These are phyloP conservation scores for Ephemerocybe angulata DNA, from an alignment of 768 basidiomycete genomes.

Conservation along the genomic window DNA sequence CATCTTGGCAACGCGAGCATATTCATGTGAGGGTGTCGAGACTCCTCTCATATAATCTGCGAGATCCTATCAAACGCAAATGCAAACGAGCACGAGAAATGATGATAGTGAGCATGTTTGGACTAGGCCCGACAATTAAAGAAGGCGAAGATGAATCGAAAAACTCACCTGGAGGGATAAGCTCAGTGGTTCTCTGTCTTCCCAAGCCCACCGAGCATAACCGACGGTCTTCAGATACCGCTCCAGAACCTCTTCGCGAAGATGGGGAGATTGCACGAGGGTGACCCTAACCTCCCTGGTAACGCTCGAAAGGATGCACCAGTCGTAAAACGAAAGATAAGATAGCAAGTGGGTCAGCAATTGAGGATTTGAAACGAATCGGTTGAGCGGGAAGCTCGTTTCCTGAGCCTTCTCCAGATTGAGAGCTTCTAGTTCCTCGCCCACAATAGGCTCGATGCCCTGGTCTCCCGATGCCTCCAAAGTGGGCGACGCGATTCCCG, in stretches of 20 bases:
- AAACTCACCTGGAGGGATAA: conserved; percentile 58
- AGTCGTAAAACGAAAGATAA: conserved; percentile 70
- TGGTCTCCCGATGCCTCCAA: not conserved
- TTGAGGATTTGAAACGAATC: conserved; percentile 50
- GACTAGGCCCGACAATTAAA: no score
- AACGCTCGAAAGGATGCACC: conserved; percentile 56
- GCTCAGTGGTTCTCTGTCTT: conserved; percentile 56
- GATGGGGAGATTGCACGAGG: conserved; percentile 44
- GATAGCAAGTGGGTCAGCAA: conserved; percentile 54
- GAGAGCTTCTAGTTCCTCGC: conserved; percentile 1
- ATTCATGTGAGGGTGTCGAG: conserved; percentile 71
- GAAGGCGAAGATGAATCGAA: not conserved
- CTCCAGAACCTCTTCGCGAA: conserved; percentile 66
- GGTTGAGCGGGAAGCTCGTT: conserved; percentile 46
- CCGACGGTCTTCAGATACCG: conserved; percentile 69
- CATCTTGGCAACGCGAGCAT: conserved; percentile 53
- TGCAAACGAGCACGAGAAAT: not conserved
- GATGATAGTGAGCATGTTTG: no score
- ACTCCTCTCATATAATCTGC: conserved; percentile 78
- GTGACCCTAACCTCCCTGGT: conserved; percentile 50
- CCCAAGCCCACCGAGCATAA: conserved; percentile 64
- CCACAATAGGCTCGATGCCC: conserved; percentile 3
- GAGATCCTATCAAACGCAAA: conserved; percentile 54
- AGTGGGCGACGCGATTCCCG: not conserved
- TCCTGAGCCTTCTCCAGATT: not conserved